Evolutionary conservation across 306 rosid species (phyloP), one percentile per base, ranked within the genome.

Genomic region (Glycine soja): DNA sequence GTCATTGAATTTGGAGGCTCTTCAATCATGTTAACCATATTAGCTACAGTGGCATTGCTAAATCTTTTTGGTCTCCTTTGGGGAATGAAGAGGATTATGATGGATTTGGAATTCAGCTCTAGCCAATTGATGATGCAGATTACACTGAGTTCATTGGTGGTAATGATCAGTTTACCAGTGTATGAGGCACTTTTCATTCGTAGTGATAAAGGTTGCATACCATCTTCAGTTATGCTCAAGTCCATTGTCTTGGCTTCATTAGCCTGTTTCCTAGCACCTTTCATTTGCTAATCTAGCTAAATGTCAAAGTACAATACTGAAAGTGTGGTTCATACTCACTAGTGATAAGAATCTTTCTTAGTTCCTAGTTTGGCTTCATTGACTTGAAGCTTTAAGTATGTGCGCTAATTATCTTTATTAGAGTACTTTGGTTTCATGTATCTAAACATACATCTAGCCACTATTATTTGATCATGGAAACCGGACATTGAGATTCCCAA

Each of bases 1-100:
- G 19, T 90, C 32, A 54, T 91, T 5, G 92, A 91, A n/a, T 93
- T 93, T 48, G 94, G 96, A 74, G 85, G 89, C 82, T 82, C 93
- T 0, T 59, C 67, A 11, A 62, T 83, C 19, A 79, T 83, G 89
- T 72, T 65, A n/a, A 87, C 71, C 24, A 63, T 89, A 30, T 18
- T 91, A 10, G 81, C 91, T 15, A 89, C 95, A n/a, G 32, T 90
- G 59, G 90, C 92, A 40, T 52, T 90, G 80, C 72, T 91, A 4
- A 91, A 87, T 81, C 73, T 91, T 14, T 75, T 89, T 36, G 61
- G 87, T 61, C 78, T 86, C 1, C 8, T 87, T 47, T 69, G 78
- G 38, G 95, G 89, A 47, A 78, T 87, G 6, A 84, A 2, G 83
- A 85, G 72, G 76, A 42, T 84, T 76, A 8, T 78, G 4, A 45